Conservation (phyloP, 345 rosid species). For the Moringa oleifera region DNA sequence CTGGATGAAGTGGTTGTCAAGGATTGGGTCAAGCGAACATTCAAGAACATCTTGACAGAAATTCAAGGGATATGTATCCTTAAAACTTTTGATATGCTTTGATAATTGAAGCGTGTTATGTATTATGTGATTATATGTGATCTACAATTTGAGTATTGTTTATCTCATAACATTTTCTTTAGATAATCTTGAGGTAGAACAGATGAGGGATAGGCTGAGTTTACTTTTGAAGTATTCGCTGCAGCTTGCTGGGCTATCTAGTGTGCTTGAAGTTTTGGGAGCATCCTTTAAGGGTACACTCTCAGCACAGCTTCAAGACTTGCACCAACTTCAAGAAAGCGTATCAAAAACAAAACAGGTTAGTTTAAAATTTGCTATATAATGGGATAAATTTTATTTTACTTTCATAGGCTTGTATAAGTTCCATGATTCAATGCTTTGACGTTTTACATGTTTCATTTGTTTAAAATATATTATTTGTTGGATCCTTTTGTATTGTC, state of each 20-base stretch:
- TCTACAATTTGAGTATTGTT: constrained; percentile 17
- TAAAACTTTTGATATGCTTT: constrained; percentile 18
- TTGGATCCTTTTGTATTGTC: too few species aligned
- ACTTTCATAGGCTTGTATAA: too few species aligned
- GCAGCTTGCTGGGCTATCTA: constrained; percentile 57
- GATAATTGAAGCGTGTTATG: not conserved
- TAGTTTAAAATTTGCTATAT: constrained; percentile 12
- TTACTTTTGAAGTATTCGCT: constrained; percentile 53
- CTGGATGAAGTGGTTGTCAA: constrained; percentile 98
- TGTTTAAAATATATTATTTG: too few species aligned
- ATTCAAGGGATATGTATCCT: constrained; percentile 88
- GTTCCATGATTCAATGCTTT: too few species aligned
- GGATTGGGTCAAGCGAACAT: constrained; percentile 94
- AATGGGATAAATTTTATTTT: too few species aligned
- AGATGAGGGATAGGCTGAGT: constrained; percentile 48
- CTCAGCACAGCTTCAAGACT: constrained; percentile 67
- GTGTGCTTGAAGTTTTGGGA: constrained; percentile 81
- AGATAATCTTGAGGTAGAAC: constrained; percentile 63
- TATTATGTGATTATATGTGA: constrained; percentile 1
- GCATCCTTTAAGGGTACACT: constrained; percentile 72
- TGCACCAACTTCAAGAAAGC: constrained; percentile 74
- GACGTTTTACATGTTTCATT: not conserved
- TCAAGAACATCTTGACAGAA: constrained; percentile 47
- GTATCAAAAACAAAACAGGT: constrained; percentile 91
- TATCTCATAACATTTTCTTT: constrained; percentile 35